Evolutionary conservation across 2,329 filamentous ascomycete genomes (phyloP).

Genomic region (Immersiporthe knoxdaviesiana): DNA sequence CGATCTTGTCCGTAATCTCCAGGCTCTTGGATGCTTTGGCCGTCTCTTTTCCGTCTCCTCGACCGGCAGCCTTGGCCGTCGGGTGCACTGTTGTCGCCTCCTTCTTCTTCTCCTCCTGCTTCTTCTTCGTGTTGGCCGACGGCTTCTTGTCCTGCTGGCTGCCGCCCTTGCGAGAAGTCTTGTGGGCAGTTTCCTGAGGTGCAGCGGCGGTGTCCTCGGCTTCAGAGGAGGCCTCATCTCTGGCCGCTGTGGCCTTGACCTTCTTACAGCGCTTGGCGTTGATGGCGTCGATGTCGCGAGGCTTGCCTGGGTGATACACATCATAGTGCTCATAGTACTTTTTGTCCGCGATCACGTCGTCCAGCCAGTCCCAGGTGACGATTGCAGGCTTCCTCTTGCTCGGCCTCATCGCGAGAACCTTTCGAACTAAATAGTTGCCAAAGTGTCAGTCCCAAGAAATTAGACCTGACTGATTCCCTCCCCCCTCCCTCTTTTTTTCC

Average conservation of each 20-base stretch:
- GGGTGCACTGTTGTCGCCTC: not conserved
- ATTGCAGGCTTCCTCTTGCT: conserved; percentile 42
- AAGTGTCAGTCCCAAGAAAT: not conserved
- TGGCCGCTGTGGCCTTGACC: not conserved
- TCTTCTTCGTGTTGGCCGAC: not conserved
- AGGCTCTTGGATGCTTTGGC: not conserved
- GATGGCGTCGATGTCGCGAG: conserved; percentile 18
- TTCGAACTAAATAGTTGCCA: conserved; percentile 35
- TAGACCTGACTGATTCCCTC: too few relatives aligned
- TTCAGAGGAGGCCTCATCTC: not conserved
- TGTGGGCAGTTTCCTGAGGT: not conserved
- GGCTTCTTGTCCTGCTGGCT: not conserved
- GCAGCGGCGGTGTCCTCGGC: not conserved
- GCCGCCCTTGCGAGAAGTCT: not conserved
- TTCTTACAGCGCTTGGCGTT: conserved; percentile 1
- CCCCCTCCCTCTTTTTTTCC: not conserved
- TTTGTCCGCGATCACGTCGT: conserved; percentile 44
- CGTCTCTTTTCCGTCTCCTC: not conserved
- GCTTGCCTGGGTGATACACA: conserved; percentile 19
- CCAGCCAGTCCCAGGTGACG: conserved; percentile 57
- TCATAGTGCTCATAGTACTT: conserved; percentile 5
- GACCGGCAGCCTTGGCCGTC: not conserved
- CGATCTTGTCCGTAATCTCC: not conserved
- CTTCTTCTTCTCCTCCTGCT: not conserved
- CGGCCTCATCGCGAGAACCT: conserved; percentile 37